A percentile compares a stretch with the other conserved stretches of the same genome.
Evolutionary conservation across 2,329 filamentous ascomycete genomes (phyloP).

Genomic region (Clarireedia homoeocarpa): DNA sequence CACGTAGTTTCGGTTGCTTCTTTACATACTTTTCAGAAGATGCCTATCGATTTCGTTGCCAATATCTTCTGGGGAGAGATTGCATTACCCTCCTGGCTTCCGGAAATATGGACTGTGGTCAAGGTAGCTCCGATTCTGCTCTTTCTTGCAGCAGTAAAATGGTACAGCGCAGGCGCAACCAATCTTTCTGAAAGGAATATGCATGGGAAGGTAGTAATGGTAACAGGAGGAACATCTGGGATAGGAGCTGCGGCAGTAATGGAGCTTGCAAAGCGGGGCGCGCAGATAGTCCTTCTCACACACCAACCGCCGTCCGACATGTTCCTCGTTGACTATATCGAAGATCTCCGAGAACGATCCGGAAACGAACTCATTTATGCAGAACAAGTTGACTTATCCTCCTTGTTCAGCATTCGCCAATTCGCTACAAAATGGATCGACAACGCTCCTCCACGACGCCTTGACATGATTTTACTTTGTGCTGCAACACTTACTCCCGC

Average conservation of each 20-base stretch:
- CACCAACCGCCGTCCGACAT: conserved; percentile 73
- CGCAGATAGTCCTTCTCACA: conserved; percentile 85
- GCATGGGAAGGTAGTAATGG: conserved; percentile 88
- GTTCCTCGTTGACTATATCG: conserved; percentile 87
- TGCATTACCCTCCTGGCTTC: conserved; percentile 13
- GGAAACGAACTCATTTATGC: conserved; percentile 87
- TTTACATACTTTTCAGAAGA: conserved; percentile 9
- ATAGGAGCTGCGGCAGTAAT: conserved; percentile 73
- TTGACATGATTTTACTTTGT: conserved; percentile 88
- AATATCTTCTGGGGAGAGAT: conserved; percentile 20
- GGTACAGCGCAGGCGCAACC: conserved; percentile 65
- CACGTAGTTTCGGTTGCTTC: background rate
- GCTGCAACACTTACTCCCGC: conserved; percentile 69
- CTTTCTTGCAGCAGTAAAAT: conserved; percentile 54
- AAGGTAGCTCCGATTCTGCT: conserved; percentile 45
- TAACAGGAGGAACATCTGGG: conserved; percentile 90
- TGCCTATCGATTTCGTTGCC: conserved; percentile 28
- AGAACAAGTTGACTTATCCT: conserved; percentile 85
- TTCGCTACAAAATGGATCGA: conserved; percentile 99
- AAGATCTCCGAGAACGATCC: conserved; percentile 71
- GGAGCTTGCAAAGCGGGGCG: conserved; percentile 71
- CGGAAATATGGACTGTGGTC: conserved; percentile 39
- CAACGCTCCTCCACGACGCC: conserved; percentile 76
- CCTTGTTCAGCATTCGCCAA: conserved; percentile 79
- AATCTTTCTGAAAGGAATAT: conserved; percentile 75